Conservation (phyloP, 257 asterid species). For the Gynochthodes officinalis region DNA sequence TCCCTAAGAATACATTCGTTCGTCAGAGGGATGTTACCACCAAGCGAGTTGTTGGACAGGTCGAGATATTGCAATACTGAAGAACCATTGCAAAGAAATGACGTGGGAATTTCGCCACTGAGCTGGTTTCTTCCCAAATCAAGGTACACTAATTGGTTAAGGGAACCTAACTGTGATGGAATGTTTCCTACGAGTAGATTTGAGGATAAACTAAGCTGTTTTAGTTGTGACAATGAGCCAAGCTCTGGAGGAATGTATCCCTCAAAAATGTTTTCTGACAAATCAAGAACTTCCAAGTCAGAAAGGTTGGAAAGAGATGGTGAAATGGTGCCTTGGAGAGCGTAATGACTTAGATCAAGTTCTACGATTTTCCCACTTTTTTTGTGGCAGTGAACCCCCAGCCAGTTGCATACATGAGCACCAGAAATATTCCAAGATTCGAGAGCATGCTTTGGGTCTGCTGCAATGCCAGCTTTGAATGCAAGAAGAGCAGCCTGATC, state of each 20-base stretch:
- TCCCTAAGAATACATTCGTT: slow-evolving; percentile 45
- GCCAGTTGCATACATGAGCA: slow-evolving; percentile 55
- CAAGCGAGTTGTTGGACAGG: slow-evolving; percentile 73
- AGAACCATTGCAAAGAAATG: slow-evolving; percentile 56
- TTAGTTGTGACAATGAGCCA: slow-evolving; percentile 42
- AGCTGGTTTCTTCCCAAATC: slow-evolving; percentile 66
- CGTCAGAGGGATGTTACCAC: slow-evolving; percentile 51
- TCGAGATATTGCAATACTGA: slow-evolving; percentile 53
- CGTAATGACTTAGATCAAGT: slow-evolving; percentile 57
- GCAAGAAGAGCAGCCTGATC: slow-evolving; percentile 63
- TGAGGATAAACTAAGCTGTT: slow-evolving; percentile 58
- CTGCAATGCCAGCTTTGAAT: slow-evolving; percentile 46
- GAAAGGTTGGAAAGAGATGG: slow-evolving; percentile 51
- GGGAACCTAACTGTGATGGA: slow-evolving; percentile 48
- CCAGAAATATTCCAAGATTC: slow-evolving; percentile 47
- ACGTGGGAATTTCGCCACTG: slow-evolving; percentile 50
- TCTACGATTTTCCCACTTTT: slow-evolving; percentile 38
- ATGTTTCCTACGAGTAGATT: slow-evolving; percentile 57
- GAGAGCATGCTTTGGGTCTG: slow-evolving; percentile 50
- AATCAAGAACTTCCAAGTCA: slow-evolving; percentile 53
- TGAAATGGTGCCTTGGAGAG: slow-evolving; percentile 56
- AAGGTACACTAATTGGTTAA: slow-evolving; percentile 48
- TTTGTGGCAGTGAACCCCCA: slow-evolving; percentile 53
- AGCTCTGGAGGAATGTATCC: slow-evolving; percentile 62
- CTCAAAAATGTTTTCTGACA: slow-evolving; percentile 55